Evolutionary conservation across 805 yeast species (phyloP).

Genomic region (Tetrapisispora pingtungensis): DNA sequence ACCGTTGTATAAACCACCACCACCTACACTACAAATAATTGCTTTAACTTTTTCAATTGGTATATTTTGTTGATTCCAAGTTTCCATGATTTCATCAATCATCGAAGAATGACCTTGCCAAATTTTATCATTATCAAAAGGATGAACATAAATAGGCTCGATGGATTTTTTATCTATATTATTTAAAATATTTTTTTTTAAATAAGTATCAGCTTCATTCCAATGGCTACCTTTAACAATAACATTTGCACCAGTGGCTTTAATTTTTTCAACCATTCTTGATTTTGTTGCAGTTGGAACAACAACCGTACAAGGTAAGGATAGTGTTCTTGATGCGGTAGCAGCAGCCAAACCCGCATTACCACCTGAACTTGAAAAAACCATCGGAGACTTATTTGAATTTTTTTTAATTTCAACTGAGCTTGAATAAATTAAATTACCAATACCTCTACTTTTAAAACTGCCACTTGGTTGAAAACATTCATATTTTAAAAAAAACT

Average conservation of each 20-base stretch:
- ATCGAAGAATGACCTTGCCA: slow-evolving; percentile 48
- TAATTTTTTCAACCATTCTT: slow-evolving; percentile 34
- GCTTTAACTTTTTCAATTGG: slow-evolving; percentile 30
- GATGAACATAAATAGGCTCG: slow-evolving; percentile 43
- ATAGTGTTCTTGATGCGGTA: slow-evolving; percentile 32
- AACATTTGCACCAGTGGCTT: slow-evolving; percentile 38
- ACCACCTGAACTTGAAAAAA: slow-evolving; percentile 47
- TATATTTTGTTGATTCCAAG: slow-evolving; percentile 17
- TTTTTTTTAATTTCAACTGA: slow-evolving; percentile 24
- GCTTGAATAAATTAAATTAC: slow-evolving; percentile 34
- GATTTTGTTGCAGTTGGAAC: slow-evolving; percentile 43
- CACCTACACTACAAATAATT: slow-evolving; percentile 46
- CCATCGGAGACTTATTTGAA: slow-evolving; percentile 28
- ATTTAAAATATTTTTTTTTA: slow-evolving; percentile 27
- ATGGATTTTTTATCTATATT: slow-evolving; percentile 10
- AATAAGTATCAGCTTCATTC: slow-evolving; percentile 42
- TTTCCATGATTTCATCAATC: slow-evolving; percentile 35
- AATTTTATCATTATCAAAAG: slow-evolving; percentile 40
- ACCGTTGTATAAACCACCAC: slow-evolving; percentile 50
- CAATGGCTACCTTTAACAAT: slow-evolving; percentile 37
- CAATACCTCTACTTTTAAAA: slow-evolving; percentile 48
- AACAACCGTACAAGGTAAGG: slow-evolving; percentile 43
- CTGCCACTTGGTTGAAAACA: slow-evolving; percentile 48
- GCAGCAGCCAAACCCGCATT: slow-evolving; percentile 40
- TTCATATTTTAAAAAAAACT: slow-evolving; percentile 41